phyloP scores from a whole-genome alignment of 768 basidiomycete species.

The Suillus tomentosus region DNA sequence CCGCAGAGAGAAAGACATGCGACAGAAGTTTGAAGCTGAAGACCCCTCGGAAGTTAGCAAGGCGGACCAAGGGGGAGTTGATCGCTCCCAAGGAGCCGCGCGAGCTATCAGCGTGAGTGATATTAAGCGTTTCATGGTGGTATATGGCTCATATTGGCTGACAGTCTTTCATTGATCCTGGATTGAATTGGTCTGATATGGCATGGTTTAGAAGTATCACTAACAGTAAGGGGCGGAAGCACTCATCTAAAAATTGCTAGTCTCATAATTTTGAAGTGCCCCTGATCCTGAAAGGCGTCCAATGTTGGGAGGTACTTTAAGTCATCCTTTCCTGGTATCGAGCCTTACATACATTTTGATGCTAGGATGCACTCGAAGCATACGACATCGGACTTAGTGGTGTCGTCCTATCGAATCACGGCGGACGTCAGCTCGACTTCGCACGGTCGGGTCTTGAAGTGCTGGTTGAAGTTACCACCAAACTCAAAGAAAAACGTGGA shows the following conservation, averaged over 20 bases:
- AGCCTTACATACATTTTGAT: neutral
- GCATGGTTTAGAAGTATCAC: constrained; percentile 64
- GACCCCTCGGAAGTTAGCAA: constrained; percentile 22
- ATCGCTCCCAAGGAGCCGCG: constrained; percentile 85
- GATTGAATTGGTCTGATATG: constrained; percentile 81
- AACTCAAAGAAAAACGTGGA: constrained; percentile 13
- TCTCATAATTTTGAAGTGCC: constrained; percentile 42
- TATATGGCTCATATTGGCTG: neutral
- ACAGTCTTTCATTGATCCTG: constrained; percentile 90
- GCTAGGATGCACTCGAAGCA: constrained; percentile 40
- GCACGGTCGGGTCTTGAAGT: constrained; percentile 40
- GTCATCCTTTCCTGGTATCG: neutral
- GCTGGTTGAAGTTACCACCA: constrained; percentile 24
- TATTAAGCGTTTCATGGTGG: neutral
- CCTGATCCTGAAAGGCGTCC: constrained; percentile 62
- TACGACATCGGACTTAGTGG: constrained; percentile 41
- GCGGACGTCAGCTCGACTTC: constrained; percentile 56
- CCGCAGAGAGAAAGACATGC: constrained; percentile 92
- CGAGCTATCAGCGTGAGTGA: constrained; percentile 76
- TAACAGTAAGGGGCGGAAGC: constrained; percentile 38
- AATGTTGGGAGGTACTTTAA: constrained; percentile 33
- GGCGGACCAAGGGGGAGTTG: constrained; percentile 40
- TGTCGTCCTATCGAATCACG: constrained; percentile 61
- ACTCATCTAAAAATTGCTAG: neutral
- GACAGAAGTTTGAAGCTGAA: constrained; percentile 88